Evolutionary conservation across 176 grass and related monocot genomes (phyloP).

Genomic region (Typha latifolia): DNA sequence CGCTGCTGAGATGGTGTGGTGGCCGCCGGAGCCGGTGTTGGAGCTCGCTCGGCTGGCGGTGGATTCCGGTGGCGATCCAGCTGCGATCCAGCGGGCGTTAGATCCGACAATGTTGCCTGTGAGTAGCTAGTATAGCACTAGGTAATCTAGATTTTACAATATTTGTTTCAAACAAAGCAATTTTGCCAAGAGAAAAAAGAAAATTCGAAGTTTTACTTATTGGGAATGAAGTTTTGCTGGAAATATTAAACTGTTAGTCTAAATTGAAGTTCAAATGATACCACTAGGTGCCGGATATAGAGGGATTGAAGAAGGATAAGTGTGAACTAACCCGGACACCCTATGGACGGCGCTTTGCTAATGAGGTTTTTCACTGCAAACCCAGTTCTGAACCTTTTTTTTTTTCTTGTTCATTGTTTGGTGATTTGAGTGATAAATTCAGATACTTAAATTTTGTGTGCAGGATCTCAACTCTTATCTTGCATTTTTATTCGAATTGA

Average conservation of each 20-base stretch:
- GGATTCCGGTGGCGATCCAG: constrained; percentile 68
- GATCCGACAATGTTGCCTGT: constrained; percentile 69
- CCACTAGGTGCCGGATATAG: constrained; percentile 71
- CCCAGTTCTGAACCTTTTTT: background rate
- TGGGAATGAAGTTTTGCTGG: too few species aligned
- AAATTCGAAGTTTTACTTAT: background rate
- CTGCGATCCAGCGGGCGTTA: constrained; percentile 51
- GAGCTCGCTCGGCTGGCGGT: constrained; percentile 70
- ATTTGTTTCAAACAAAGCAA: background rate
- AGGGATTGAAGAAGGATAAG: constrained; percentile 42
- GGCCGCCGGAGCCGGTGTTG: constrained; percentile 76
- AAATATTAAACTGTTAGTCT: too few species aligned
- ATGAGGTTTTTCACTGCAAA: constrained; percentile 25
- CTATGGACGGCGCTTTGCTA: constrained; percentile 57
- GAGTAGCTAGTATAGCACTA: constrained; percentile 5
- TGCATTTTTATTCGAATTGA: constrained; percentile 80
- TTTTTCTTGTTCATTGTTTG: constrained; percentile 5
- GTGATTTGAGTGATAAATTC: constrained; percentile 7
- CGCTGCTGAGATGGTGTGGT: constrained; percentile 62
- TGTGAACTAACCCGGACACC: constrained; percentile 80
- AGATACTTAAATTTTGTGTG: constrained; percentile 12
- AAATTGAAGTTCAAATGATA: background rate
- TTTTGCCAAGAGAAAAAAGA: constrained; percentile 6
- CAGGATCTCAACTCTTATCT: constrained; percentile 87
- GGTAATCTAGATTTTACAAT: background rate